These are phyloP conservation scores for Polyporus arcularius DNA, from an alignment of 768 basidiomycete genomes.

Conservation along the genomic window DNA sequence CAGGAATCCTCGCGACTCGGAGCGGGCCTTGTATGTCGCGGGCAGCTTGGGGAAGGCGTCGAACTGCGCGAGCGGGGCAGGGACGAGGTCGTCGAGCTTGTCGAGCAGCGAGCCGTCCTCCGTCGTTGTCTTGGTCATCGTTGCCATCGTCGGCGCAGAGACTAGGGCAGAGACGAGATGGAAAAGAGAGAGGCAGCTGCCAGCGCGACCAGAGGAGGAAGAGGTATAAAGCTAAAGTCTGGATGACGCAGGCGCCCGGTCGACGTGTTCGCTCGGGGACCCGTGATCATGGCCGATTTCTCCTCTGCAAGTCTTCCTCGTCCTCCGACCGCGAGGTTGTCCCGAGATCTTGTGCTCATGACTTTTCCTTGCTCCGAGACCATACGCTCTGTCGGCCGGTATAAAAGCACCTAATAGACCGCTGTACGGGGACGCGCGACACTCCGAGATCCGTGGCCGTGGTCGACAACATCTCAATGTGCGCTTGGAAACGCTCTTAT, in stretches of 20 bases:
- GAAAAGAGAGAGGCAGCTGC: constrained; percentile 5
- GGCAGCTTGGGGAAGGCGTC: constrained; percentile 90
- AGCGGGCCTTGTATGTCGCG: constrained; percentile 76
- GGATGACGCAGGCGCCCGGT: constrained; percentile 3
- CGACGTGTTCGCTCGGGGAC: constrained; percentile 13
- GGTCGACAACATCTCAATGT: no score
- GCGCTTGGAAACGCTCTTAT: no score
- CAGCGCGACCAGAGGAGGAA: constrained; percentile 10
- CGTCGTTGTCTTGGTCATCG: constrained; percentile 17
- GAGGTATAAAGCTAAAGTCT: constrained; percentile 16
- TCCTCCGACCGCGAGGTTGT: constrained; percentile 10
- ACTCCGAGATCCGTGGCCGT: no score
- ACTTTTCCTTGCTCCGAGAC: not conserved
- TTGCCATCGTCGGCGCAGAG: no score
- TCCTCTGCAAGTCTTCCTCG: not conserved
- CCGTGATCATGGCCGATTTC: constrained; percentile 5
- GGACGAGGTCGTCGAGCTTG: constrained; percentile 64
- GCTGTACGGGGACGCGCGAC: no score
- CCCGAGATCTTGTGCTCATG: constrained; percentile 3
- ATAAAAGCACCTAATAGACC: not conserved
- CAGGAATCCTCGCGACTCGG: constrained; percentile 79
- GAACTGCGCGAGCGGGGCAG: constrained; percentile 68
- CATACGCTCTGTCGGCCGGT: not conserved
- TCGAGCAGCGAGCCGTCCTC: constrained; percentile 44
- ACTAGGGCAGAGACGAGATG: no score